phyloP scores from a whole-genome alignment of 495 filamentous ascomycete species.

The Evansstolkia leycettana region DNA sequence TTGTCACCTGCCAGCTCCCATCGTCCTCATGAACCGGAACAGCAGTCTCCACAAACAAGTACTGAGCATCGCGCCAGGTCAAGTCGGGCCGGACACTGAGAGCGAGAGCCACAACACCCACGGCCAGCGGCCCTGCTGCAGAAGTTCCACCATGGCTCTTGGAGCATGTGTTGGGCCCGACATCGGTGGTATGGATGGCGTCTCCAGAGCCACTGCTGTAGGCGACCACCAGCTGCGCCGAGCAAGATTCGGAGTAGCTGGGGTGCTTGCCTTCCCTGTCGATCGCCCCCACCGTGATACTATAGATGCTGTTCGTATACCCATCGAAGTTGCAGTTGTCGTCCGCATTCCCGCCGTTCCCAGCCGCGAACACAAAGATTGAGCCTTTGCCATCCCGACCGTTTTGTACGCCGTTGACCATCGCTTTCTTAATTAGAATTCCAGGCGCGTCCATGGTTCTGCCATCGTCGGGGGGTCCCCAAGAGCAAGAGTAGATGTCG shows the following conservation, averaged over 20 bases:
- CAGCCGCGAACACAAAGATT: slow-evolving; percentile 93
- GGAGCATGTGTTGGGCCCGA: slow-evolving; percentile 71
- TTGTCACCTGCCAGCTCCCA: slow-evolving; percentile 67
- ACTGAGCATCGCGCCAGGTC: slow-evolving; percentile 90
- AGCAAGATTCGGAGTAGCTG: slow-evolving; percentile 91
- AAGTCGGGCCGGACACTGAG: slow-evolving; percentile 76
- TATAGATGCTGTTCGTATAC: slow-evolving; percentile 99
- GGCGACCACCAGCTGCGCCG: slow-evolving; percentile 86
- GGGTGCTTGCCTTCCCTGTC: slow-evolving; percentile 77
- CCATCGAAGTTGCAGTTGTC: slow-evolving; percentile 99
- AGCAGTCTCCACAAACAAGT: slow-evolving; percentile 73
- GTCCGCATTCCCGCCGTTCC: slow-evolving; percentile 75
- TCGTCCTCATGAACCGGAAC: slow-evolving; percentile 67
- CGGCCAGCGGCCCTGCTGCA: slow-evolving; percentile 83
- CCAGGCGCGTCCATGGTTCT: slow-evolving; percentile 87
- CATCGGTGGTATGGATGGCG: slow-evolving; percentile 91
- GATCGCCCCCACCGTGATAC: slow-evolving; percentile 89
- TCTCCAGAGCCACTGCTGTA: slow-evolving; percentile 87
- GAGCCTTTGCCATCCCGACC: slow-evolving; percentile 76
- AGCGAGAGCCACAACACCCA: slow-evolving; percentile 86
- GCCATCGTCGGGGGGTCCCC: slow-evolving; percentile 93
- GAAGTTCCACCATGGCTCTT: slow-evolving; percentile 84
- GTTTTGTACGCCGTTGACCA: slow-evolving; percentile 84
- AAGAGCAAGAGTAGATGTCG: slow-evolving; percentile 96
- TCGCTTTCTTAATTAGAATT: slow-evolving; percentile 74